Conservation (phyloP, 169 alveolate species). For the Plasmodium relictum region DNA sequence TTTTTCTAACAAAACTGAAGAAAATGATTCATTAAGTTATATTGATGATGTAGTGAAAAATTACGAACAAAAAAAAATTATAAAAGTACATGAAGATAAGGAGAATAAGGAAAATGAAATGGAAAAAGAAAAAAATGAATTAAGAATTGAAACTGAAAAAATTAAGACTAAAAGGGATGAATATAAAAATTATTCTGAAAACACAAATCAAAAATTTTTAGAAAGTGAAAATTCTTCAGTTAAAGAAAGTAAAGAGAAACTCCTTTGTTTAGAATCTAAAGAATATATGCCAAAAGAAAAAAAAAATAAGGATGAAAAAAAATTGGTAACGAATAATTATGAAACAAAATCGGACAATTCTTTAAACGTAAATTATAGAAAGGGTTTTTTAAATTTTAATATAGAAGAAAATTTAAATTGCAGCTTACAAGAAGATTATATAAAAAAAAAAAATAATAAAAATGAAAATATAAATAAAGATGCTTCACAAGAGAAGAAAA, state of each 20-base stretch:
- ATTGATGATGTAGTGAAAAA: conserved; percentile 43
- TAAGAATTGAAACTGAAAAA: conserved; percentile 9
- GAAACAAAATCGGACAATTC: not conserved
- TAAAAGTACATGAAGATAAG: not conserved
- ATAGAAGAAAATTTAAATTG: conserved; percentile 1
- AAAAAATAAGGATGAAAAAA: too few relatives aligned
- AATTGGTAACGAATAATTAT: not conserved
- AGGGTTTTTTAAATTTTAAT: conserved; percentile 10
- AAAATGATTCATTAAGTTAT: conserved; percentile 28
- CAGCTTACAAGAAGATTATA: not conserved
- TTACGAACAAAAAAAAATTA: conserved; percentile 18
- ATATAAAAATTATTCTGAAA: not conserved
- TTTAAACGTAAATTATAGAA: not conserved
- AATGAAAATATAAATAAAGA: not conserved
- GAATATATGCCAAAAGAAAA: not conserved
- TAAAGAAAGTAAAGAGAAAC: not conserved
- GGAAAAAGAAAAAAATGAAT: not conserved
- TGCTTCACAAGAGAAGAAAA: too few relatives aligned
- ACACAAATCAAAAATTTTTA: not conserved
- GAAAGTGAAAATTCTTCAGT: not conserved
- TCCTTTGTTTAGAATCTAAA: not conserved
- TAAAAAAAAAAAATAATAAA: not conserved
- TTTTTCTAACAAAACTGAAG: not conserved
- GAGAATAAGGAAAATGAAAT: not conserved
- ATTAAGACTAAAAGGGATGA: not conserved